Evolutionary conservation across 768 basidiomycete species (phyloP).

Genomic region (Pleurotus salmoneostramineus): DNA sequence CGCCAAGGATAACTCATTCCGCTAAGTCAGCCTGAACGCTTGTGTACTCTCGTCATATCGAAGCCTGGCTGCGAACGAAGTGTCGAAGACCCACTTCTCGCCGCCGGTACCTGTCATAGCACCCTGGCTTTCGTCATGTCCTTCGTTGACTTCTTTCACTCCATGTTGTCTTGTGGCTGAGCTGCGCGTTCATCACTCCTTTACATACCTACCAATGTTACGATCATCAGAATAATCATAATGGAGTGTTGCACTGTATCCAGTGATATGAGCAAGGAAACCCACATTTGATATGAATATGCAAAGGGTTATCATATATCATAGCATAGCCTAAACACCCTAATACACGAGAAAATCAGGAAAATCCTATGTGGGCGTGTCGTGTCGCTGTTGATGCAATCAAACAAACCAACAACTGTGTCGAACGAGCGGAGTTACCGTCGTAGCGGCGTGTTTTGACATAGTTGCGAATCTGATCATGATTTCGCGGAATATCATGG

Average conservation of each 20-base stretch:
- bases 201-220: too few species aligned
- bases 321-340: too few species aligned
- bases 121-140: background rate
- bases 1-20: too few species aligned
- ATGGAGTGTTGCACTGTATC: background rate
- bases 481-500: background rate
- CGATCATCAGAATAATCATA: too few species aligned
- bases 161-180: background rate
- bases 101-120: conserved; percentile 3
- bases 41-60: background rate
- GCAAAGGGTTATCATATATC: too few species aligned
- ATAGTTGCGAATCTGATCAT: background rate
- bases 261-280: background rate
- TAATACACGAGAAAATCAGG: too few species aligned
- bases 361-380: too few species aligned
- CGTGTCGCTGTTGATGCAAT: too few species aligned
- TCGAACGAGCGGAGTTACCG: conserved; percentile 3
- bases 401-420: too few species aligned
- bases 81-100: too few species aligned
- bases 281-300: too few species aligned
- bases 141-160: background rate
- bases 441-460: background rate
- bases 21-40: background rate
- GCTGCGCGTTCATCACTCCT: too few species aligned
- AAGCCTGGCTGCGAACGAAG: background rate